Percentiles rank a stretch among this genome's conserved stretches.
Evolutionary conservation across 495 filamentous ascomycete genomes (phyloP).

Genomic region (Terfezia claveryi): DNA sequence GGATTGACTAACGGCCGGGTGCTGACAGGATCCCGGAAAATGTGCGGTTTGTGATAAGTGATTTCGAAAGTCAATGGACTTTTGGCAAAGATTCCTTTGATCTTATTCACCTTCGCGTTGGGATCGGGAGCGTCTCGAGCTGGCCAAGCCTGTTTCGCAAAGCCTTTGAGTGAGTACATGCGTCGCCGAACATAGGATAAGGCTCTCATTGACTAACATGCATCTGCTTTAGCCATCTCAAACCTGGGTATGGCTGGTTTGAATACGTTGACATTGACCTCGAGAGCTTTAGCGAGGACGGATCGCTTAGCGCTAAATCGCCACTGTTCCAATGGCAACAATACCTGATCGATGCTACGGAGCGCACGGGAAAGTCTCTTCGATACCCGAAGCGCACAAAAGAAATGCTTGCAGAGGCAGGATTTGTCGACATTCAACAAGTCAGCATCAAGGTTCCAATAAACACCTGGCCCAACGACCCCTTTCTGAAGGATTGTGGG

Average conservation of each 20-base stretch:
- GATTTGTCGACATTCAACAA: constrained; percentile 70
- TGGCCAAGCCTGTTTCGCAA: constrained; percentile 59
- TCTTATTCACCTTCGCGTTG: constrained; percentile 63
- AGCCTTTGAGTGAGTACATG: constrained; percentile 34
- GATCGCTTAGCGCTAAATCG: constrained; percentile 30
- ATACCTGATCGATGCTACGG: constrained; percentile 47
- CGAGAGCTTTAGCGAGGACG: constrained; percentile 53
- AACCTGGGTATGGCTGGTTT: constrained; percentile 49
- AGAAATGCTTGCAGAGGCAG: constrained; percentile 39
- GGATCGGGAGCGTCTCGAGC: constrained; percentile 55
- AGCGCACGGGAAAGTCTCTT: constrained; percentile 39
- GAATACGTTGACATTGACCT: constrained; percentile 92
- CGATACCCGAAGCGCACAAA: constrained; percentile 41
- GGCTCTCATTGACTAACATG: constrained; percentile 2
- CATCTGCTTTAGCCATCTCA: constrained; percentile 38
- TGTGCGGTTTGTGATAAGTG: constrained; percentile 45
- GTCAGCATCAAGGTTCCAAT: constrained; percentile 48
- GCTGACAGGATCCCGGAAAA: constrained; percentile 42
- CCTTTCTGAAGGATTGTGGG: constrained; percentile 45
- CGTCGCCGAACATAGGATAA: background rate
- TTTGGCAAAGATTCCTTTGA: constrained; percentile 60
- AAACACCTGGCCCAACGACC: constrained; percentile 56
- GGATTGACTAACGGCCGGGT: too few relatives aligned
- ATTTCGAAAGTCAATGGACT: constrained; percentile 66
- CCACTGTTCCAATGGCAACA: constrained; percentile 43